These are phyloP conservation scores for Pyrenula massariospora DNA, from an alignment of 495 filamentous ascomycete species.

Conservation along the genomic window DNA sequence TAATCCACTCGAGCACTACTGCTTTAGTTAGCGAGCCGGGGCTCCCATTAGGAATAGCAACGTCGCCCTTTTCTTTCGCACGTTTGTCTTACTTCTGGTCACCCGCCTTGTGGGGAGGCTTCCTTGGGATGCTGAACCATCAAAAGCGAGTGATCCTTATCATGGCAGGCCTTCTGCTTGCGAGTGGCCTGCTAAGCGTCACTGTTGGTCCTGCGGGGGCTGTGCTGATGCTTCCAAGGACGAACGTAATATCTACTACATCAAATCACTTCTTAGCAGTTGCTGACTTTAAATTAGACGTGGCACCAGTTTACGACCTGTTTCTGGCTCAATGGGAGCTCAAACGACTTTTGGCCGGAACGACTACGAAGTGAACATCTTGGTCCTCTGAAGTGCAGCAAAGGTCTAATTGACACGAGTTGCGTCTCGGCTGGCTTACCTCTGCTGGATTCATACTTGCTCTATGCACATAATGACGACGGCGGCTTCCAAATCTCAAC, in stretches of 20 bases:
- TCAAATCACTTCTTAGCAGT: neutral
- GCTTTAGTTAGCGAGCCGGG: neutral
- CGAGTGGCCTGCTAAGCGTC: constrained; percentile 1
- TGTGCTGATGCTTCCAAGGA: constrained; percentile 6
- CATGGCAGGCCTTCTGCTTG: neutral
- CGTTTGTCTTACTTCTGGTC: constrained; percentile 5
- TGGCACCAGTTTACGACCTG: constrained; percentile 1
- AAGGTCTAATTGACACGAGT: neutral
- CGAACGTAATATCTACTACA: neutral
- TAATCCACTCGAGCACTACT: neutral
- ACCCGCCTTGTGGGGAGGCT: constrained; percentile 1
- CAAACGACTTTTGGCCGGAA: constrained; percentile 2
- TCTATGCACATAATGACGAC: neutral
- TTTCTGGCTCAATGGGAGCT: constrained; percentile 4
- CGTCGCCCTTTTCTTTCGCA: constrained; percentile 4
- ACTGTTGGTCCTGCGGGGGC: constrained; percentile 7
- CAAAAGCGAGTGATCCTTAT: neutral
- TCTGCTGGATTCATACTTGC: neutral
- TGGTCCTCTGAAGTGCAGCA: neutral
- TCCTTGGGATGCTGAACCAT: neutral
- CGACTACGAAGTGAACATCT: constrained; percentile 1
- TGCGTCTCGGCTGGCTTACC: neutral
- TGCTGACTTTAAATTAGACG: neutral
- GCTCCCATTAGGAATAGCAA: constrained; percentile 4
- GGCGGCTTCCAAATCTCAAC: neutral